A percentile compares a stretch with the other conserved stretches of the same genome.
phyloP scores from a whole-genome alignment of 2,329 filamentous ascomycete species.

The Chaetomium olivaceum region DNA sequence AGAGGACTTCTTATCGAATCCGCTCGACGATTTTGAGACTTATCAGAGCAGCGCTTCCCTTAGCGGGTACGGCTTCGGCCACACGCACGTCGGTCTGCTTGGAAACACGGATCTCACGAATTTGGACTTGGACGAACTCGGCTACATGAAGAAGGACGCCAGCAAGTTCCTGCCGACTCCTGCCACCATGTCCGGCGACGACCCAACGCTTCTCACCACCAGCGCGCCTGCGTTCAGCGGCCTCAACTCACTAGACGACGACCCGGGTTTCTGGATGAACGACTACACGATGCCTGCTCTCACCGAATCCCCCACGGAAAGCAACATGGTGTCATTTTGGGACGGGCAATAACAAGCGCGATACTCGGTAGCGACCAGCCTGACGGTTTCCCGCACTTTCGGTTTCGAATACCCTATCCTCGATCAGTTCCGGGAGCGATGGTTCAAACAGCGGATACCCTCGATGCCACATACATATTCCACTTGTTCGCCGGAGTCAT shows the following conservation, averaged over 20 bases:
- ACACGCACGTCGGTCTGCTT: slow-evolving; percentile 49
- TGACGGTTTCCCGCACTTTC: slow-evolving; percentile 14
- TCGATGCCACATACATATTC: slow-evolving; percentile 18
- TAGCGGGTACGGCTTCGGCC: slow-evolving; percentile 47
- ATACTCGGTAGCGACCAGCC: slow-evolving; percentile 22
- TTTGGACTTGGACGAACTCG: slow-evolving; percentile 58
- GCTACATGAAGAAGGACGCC: slow-evolving; percentile 48
- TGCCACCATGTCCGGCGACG: slow-evolving; percentile 43
- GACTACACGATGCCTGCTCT: slow-evolving; percentile 45
- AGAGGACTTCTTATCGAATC: slow-evolving; percentile 55
- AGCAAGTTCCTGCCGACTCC: slow-evolving; percentile 48
- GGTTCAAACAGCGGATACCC: slow-evolving; percentile 21
- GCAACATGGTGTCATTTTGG: slow-evolving; percentile 35
- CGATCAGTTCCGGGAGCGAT: slow-evolving; percentile 13
- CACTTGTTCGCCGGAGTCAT: slow-evolving; percentile 7
- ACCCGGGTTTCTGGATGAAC: slow-evolving; percentile 52
- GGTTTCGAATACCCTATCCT: slow-evolving; percentile 28
- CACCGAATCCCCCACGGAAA: slow-evolving; percentile 38
- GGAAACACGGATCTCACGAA: slow-evolving; percentile 47
- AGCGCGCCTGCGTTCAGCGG: slow-evolving; percentile 27
- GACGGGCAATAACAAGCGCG: slow-evolving; percentile 29
- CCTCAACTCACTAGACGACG: slow-evolving; percentile 45
- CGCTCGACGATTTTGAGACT: slow-evolving; percentile 46
- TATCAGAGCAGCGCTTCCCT: slow-evolving; percentile 49
- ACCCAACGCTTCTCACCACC: slow-evolving; percentile 47